Base-by-base conservation (phyloP, 148 eudicot species). In the Camellia lanceoleosa region DNA sequence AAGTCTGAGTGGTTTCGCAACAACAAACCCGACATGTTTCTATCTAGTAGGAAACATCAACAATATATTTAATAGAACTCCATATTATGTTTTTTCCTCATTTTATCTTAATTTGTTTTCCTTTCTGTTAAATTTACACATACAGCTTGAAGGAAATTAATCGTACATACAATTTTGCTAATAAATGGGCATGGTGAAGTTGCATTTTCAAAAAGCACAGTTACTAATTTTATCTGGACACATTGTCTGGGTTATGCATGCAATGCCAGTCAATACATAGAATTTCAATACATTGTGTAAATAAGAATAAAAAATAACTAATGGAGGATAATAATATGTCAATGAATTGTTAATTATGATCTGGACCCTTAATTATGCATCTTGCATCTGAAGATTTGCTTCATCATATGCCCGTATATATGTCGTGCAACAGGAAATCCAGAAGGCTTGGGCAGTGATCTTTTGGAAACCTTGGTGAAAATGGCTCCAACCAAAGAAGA, bases 401-500 rank as follows among this genome's bases (percentile, higher is more conserved):
- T 49, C 63, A 58, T 79, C 60, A 41, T 30, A 80, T 65, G 20
- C 14, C 38, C 38, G 38, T 62, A 3, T 16, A 59, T 56, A 51
- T 84, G 80, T 68, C 59, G 5, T 79, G 87, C 67, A 67, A 84
- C 91, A 95, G 98, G 98, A 68, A 93, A 87, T 78, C 87, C 89
- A 66, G 97, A 93, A 84, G 90, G 92, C 67, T 77, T 95, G 84
- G 97, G 96, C 49, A 87, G 89, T 67, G 97, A 95, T 82, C 89
- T 93, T 56, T 86, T 95, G 84, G 97, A 95, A 85, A 92, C 97
- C 41, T 81, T 94, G 88, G 94, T 91, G 80, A 94, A 92, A 90
- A 94, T 94, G 98, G 97, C 95, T 76, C 98, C 98, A 71, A 94
- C 98, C 68, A 91, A 94, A 85, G 98, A 94, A 83, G 98, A 95